Conservation (phyloP, 2,329 filamentous ascomycete species). For the Fusarium sororula region DNA sequence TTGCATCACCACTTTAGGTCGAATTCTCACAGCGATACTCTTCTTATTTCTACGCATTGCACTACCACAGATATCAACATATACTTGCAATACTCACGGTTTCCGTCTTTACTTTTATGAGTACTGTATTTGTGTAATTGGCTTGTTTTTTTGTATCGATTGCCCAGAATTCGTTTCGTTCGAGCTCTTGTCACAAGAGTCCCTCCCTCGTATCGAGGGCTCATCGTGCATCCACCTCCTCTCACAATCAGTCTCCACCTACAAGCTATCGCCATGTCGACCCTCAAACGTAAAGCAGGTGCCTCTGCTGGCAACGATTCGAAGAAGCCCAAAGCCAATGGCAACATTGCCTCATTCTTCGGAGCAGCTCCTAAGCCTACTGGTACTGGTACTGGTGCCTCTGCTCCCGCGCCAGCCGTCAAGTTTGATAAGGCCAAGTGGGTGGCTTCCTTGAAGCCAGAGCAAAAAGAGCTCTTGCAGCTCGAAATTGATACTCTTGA, state of each 20-base stretch:
- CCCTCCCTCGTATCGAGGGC: conserved; percentile 23
- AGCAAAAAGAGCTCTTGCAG: conserved; percentile 83
- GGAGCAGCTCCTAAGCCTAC: conserved; percentile 67
- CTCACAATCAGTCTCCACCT: conserved; percentile 25
- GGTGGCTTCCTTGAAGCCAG: conserved; percentile 79
- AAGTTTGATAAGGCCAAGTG: conserved; percentile 92
- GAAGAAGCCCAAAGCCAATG: conserved; percentile 79
- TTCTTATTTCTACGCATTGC: conserved; percentile 7
- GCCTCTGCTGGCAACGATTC: conserved; percentile 57
- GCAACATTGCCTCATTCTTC: conserved; percentile 91
- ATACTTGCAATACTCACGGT: not conserved
- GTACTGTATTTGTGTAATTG: not conserved
- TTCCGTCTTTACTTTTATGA: not conserved
- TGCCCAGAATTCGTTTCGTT: conserved; percentile 28
- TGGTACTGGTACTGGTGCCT: conserved; percentile 40
- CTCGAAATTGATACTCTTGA: conserved; percentile 93
- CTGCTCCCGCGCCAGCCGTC: conserved; percentile 47
- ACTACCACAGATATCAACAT: not conserved
- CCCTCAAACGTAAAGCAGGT: conserved; percentile 73
- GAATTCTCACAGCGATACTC: conserved; percentile 8
- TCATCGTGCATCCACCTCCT: conserved; percentile 32
- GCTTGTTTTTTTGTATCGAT: not conserved
- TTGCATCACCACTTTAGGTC: conserved; percentile 28
- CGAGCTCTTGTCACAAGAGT: conserved; percentile 15
- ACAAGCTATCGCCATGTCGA: conserved; percentile 55